phyloP scores from a whole-genome alignment of 2,329 filamentous ascomycete species.

The Pseudomassariella vexata region DNA sequence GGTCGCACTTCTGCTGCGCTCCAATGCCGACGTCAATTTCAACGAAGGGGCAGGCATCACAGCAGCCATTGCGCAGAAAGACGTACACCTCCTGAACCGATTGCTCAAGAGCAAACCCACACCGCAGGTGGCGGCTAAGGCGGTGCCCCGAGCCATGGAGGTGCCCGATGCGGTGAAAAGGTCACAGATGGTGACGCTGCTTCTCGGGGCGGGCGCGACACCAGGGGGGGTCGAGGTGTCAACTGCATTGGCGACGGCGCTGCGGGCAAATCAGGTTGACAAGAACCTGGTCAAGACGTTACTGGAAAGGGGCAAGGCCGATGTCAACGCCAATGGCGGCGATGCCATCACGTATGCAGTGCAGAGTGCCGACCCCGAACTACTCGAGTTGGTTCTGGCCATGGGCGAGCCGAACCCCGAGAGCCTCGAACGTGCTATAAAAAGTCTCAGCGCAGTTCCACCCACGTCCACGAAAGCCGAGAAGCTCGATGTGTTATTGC shows the following conservation, averaged over 20 bases:
- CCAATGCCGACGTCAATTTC: constrained; percentile 49
- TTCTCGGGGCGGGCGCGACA: constrained; percentile 40
- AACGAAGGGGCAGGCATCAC: constrained; percentile 44
- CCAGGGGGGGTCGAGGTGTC: constrained; percentile 36
- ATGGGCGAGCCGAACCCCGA: constrained; percentile 37
- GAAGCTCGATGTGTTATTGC: constrained; percentile 44
- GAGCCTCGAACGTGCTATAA: constrained; percentile 37
- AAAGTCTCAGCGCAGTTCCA: constrained; percentile 34
- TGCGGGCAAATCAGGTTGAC: constrained; percentile 42
- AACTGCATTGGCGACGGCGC: constrained; percentile 32
- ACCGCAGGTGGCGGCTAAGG: constrained; percentile 39
- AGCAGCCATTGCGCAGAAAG: constrained; percentile 41
- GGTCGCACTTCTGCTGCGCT: constrained; percentile 44
- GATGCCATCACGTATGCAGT: constrained; percentile 30
- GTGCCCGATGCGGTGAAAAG: constrained; percentile 35
- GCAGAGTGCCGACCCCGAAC: constrained; percentile 39
- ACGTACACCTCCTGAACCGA: constrained; percentile 37
- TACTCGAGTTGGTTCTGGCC: constrained; percentile 41
- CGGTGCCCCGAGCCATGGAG: constrained; percentile 41
- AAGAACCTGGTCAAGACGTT: constrained; percentile 42
- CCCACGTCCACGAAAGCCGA: constrained; percentile 39
- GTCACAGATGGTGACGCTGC: constrained; percentile 39
- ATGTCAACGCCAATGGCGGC: constrained; percentile 44
- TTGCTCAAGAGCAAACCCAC: constrained; percentile 40
- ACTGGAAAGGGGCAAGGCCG: constrained; percentile 44